phyloP scores from a whole-genome alignment of 2,329 filamentous ascomycete species.

The Aspergillus thermomutatus region DNA sequence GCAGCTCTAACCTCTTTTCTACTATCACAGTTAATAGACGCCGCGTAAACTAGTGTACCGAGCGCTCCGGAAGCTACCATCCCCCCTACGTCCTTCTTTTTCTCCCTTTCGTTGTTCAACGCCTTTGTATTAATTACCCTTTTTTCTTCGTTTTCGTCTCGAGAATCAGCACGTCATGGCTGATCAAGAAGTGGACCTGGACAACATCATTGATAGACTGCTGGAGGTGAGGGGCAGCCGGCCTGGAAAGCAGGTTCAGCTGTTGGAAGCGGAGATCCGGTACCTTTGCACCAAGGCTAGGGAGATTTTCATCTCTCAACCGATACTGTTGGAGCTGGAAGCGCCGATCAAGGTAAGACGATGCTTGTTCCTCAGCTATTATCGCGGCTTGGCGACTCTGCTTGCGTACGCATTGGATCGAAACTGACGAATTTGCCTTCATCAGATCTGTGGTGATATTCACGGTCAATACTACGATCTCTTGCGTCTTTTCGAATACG shows the following conservation, averaged over 20 bases:
- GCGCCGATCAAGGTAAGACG: constrained; percentile 89
- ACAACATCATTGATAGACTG: constrained; percentile 98
- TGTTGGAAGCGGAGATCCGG: constrained; percentile 93
- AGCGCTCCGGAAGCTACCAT: constrained; percentile 28
- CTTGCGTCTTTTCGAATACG: constrained; percentile 94
- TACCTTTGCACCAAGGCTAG: constrained; percentile 97
- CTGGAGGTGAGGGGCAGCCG: constrained; percentile 96
- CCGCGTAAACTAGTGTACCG: constrained; percentile 30
- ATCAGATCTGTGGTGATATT: constrained; percentile 96
- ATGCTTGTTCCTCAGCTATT: not conserved
- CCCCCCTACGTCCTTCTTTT: constrained; percentile 26
- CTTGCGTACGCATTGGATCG: not conserved
- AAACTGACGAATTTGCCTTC: constrained; percentile 14
- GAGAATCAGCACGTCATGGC: constrained; percentile 58
- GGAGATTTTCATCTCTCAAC: constrained; percentile 99
- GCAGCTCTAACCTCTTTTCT: constrained; percentile 13
- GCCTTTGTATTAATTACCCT: constrained; percentile 18
- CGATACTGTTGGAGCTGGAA: constrained; percentile 94
- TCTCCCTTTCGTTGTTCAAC: constrained; percentile 16
- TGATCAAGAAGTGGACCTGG: constrained; percentile 89
- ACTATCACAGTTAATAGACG: constrained; percentile 28
- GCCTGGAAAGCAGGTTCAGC: constrained; percentile 96
- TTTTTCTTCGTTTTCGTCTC: constrained; percentile 24
- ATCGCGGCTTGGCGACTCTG: not conserved
- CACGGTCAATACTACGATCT: constrained; percentile 99